Percentiles rank a stretch among this genome's conserved stretches.
These are phyloP conservation scores for Taiozyma sp. DNA, from an alignment of 1,139 yeast genomes.

Conservation along the genomic window DNA sequence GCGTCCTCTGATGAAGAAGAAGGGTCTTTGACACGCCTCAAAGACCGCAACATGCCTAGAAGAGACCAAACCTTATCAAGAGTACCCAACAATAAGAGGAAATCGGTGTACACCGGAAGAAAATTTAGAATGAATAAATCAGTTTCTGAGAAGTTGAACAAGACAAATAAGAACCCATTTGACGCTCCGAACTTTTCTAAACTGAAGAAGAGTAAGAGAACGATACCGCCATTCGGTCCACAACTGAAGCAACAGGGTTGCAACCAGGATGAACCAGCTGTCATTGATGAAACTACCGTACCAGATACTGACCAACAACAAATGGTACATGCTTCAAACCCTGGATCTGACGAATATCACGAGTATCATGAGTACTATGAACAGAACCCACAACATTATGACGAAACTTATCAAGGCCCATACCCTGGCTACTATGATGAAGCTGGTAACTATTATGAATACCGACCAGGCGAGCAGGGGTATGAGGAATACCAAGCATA, in stretches of 20 bases:
- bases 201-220: slow-evolving; percentile 13
- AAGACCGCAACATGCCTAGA: neutral
- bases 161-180: neutral
- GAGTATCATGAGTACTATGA: neutral
- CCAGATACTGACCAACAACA: neutral
- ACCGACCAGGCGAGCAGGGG: neutral
- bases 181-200: slow-evolving; percentile 1
- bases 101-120: neutral
- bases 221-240: neutral
- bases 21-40: neutral
- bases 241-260: neutral
- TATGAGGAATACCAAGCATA: neutral
- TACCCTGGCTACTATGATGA: neutral
- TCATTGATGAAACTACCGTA: neutral
- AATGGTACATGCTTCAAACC: neutral
- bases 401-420: neutral
- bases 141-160: neutral
- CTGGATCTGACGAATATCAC: neutral
- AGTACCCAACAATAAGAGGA: neutral
- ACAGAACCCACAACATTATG: neutral
- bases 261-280: neutral
- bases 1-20: neutral
- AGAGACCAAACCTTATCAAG: neutral
- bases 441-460: neutral
- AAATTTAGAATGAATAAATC: neutral